Evolutionary conservation across 805 yeast genomes (phyloP), one percentile per base, ranked within the genome.

Genomic region (Candida wancherniae): DNA sequence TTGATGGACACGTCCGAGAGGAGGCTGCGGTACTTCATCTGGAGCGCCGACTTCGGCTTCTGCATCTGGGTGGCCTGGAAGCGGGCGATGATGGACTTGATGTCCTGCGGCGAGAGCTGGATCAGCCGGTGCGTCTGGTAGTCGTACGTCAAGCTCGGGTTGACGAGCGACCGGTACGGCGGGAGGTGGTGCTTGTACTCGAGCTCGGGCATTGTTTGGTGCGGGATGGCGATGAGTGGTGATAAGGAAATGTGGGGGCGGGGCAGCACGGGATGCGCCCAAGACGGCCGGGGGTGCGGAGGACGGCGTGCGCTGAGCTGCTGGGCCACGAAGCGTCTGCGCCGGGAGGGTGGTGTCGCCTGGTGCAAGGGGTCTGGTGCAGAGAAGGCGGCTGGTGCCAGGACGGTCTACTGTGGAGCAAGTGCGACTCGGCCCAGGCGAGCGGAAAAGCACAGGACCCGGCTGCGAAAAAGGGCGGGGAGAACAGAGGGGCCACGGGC

Each of bases 121-220:
- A 63, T 50, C 24, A 69, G 57, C 24, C 59, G 49, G 39, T 68
- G 77, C 4, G 69, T 62, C 29, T 57, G 53, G 49, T 74, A 74
- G 46, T 74, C 80, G 45, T 71, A 74, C 13, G 63, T 55, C 8
- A 67, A 65, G 29, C 54, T 57, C 1, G 79, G 79, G 24, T 61
- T 64, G 16, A 74, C 50, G 16, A 74, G 56, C 4, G 77, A 72
- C 24, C 78, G 57, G 47, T 74, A 74, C 2, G 78, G 71, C 6
- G 77, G 77, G 15, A 72, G 53, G 45, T 64, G 60, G 15, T 30
- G 26, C 22, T 24, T 34, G 21, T 36, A 33, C 22, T 39, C 40
- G 5, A 37, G 26, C n/a, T 41, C 40, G 10, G 45, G 21, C 45
- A 41, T 41, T 15, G 24, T n/a, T n/a, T n/a, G n/a, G n/a, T 12